These are phyloP conservation scores for Theobroma grandiflorum DNA, from an alignment of 441 rosid genomes.

Conservation along the genomic window DNA sequence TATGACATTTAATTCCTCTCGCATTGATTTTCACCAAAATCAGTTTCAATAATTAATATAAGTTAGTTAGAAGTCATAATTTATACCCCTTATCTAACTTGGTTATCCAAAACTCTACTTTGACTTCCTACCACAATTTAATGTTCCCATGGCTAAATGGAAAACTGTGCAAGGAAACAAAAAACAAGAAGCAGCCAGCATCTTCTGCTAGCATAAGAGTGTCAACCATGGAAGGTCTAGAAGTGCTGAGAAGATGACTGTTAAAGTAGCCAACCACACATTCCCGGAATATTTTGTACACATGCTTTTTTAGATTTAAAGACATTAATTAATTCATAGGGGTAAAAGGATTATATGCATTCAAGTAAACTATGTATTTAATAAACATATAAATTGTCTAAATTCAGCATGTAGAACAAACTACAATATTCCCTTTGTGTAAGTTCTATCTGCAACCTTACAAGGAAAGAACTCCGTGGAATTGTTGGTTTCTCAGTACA, in stretches of 20 bases:
- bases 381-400: background rate
- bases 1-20: too few species aligned
- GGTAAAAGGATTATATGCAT: background rate
- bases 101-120: too few species aligned
- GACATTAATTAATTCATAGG: background rate
- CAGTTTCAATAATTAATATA: too few species aligned
- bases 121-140: too few species aligned
- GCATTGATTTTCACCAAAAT: too few species aligned
- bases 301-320: background rate
- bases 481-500: background rate
- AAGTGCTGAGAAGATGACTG: background rate
- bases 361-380: background rate
- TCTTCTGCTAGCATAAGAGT: background rate
- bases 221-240: background rate
- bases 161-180: too few species aligned
- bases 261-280: background rate
- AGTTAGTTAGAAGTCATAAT: too few species aligned
- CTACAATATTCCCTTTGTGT: background rate
- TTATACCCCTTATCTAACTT: too few species aligned
- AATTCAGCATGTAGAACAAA: background rate
- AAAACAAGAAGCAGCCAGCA: too few species aligned
- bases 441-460: background rate
- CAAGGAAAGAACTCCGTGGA: conserved; percentile 5
- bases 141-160: too few species aligned
- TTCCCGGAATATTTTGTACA: background rate